Evolutionary conservation across 2,329 filamentous ascomycete genomes (phyloP).

Genomic region (Chaetomiaceae sp.): DNA sequence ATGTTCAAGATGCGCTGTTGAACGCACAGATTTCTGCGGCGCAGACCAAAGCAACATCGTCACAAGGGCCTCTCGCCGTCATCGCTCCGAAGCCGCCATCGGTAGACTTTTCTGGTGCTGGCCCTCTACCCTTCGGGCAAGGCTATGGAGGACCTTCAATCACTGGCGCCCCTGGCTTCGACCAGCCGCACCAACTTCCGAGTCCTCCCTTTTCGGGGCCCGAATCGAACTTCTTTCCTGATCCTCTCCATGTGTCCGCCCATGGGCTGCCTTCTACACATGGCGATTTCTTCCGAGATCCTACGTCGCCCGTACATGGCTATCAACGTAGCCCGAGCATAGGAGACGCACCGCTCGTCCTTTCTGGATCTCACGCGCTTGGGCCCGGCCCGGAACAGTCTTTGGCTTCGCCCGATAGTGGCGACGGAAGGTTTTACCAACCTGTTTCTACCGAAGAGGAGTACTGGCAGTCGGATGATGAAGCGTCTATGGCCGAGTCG

Average conservation of each 20-base stretch:
- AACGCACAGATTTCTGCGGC: conserved; percentile 40
- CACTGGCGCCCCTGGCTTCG: conserved; percentile 17
- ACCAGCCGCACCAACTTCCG: conserved; percentile 14
- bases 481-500: conserved; percentile 58
- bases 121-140: conserved; percentile 31
- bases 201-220: conserved; percentile 11
- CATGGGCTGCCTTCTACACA: not conserved
- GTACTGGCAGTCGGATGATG: conserved; percentile 54
- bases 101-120: conserved; percentile 33
- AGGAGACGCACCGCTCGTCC: not conserved
- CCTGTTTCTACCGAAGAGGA: conserved; percentile 32
- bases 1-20: conserved; percentile 44
- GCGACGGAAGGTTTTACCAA: not conserved
- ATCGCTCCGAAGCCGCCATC: conserved; percentile 51
- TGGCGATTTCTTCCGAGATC: not conserved
- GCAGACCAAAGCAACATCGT: conserved; percentile 37
- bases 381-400: not conserved
- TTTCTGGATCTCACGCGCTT: not conserved
- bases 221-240: not conserved
- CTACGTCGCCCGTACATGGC: not conserved
- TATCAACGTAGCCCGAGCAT: not conserved
- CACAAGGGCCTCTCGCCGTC: conserved; percentile 37
- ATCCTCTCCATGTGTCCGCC: not conserved
- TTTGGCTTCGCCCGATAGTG: not conserved
- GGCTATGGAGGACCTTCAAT: conserved; percentile 31